Conservation (phyloP, 164 flowering plant species). For the Piper longum region DNA sequence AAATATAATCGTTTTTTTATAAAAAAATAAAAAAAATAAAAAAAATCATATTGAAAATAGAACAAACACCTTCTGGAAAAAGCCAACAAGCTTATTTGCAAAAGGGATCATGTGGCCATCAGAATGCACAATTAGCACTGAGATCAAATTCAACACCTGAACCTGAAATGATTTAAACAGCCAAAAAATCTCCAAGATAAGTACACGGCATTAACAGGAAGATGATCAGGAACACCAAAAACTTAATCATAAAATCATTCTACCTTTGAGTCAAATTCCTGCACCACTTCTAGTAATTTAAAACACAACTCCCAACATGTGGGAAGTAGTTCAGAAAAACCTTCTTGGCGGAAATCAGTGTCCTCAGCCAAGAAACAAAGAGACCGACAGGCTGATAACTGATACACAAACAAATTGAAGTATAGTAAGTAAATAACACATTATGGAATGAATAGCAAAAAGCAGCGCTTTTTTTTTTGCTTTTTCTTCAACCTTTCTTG, state of each 20-base stretch:
- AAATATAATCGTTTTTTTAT: not conserved
- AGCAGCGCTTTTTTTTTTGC: not conserved
- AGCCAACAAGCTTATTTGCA: constrained; percentile 54
- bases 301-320: constrained; percentile 75
- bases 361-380: constrained; percentile 68
- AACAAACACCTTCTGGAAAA: constrained; percentile 65
- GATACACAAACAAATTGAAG: constrained; percentile 5
- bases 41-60: not conserved
- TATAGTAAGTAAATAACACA: not conserved
- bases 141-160: constrained; percentile 78
- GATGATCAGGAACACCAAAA: not conserved
- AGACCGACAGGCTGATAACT: constrained; percentile 90
- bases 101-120: constrained; percentile 42
- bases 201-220: not conserved
- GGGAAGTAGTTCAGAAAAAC: constrained; percentile 68
- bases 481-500: no score
- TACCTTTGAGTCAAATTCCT: constrained; percentile 96
- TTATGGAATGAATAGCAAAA: not conserved
- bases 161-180: constrained; percentile 34
- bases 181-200: not conserved
- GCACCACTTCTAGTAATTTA: constrained; percentile 75
- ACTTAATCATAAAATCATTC: not conserved
- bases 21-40: not conserved
- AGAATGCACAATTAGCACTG: constrained; percentile 51
- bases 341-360: constrained; percentile 60